Base-by-base conservation (phyloP, 2,329 filamentous ascomycete species). In the Pseudomassariella vexata region DNA sequence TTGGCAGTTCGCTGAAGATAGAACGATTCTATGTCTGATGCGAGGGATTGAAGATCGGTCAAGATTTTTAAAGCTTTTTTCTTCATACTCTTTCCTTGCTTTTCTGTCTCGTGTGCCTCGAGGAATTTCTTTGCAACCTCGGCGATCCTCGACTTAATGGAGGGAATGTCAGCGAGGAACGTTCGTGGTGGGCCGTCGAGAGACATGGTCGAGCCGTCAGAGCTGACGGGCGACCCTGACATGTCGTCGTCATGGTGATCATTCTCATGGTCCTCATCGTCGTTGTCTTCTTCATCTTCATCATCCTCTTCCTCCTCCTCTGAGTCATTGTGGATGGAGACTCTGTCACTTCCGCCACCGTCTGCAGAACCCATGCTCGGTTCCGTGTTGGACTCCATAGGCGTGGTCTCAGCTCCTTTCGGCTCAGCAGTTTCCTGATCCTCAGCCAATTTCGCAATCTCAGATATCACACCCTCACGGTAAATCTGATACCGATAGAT, bases 401-500 rank as follows among this genome's bases (percentile, higher is more conserved):
- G 41, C 9, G 58, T 54, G 15, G 41, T 47, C 21, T 58, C 53
- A 5, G 46, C 32, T 3, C 43, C 36, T 36, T 48, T 56, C 9
- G 45, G 43, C 32, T 60, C 56, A 4, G 53, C 41, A n/a, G n/a
- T n/a, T 17, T 60, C 53, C 8, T 55, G 51, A 31, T 72, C 63
- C 30, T 66, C 57, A 31, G 61, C 82, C 19, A 98, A 66, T 51
- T 88, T 90, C 19, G 79, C 73, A 31, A 98, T 94, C 55, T 98
- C 90, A 2, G 83, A 73, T 46, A 96, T 89, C 25, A 98, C 92
- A 21, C 92, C 92, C 61, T 98, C 94, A 1, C 92, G 85, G 52
- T 98, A 94, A 46, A 98, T 90, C 48, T 98, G 94, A 49, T 95
- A 94, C 17, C 86, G 81, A 53, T 98, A 98, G 19, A 96, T 85